Evolutionary conservation across 2,329 filamentous ascomycete species (phyloP).

Genomic region (Arthroderma uncinatum): DNA sequence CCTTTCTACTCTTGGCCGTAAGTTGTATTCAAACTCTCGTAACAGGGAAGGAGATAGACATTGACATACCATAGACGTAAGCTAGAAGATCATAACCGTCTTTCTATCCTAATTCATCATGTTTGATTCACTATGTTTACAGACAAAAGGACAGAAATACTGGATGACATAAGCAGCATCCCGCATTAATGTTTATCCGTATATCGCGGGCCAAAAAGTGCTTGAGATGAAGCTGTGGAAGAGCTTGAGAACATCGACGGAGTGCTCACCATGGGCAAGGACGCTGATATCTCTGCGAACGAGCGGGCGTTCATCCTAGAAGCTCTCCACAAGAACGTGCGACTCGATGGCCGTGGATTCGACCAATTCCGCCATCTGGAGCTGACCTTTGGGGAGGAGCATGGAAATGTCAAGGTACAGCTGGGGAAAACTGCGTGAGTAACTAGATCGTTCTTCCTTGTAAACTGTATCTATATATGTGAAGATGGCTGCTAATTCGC

Average conservation of each 20-base stretch:
- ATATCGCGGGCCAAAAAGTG: background rate
- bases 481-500: background rate
- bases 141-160: no score
- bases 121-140: no score
- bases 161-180: no score
- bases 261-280: slow-evolving; percentile 12
- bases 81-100: no score
- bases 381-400: slow-evolving; percentile 77
- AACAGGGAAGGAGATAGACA: no score
- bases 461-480: background rate
- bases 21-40: no score
- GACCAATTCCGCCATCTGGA: slow-evolving; percentile 69
- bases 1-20: background rate
- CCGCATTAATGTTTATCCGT: background rate
- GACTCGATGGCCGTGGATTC: slow-evolving; percentile 70
- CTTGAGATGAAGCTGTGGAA: background rate
- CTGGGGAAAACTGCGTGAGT: slow-evolving; percentile 78
- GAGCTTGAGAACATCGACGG: background rate
- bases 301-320: slow-evolving; percentile 78
- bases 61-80: no score
- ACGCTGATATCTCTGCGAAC: slow-evolving; percentile 64
- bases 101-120: no score
- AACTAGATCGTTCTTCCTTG: background rate
- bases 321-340: slow-evolving; percentile 67
- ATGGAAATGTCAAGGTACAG: slow-evolving; percentile 76